Conservation (phyloP, 179 eudicot genomes). For the Gypsophila paniculata region DNA sequence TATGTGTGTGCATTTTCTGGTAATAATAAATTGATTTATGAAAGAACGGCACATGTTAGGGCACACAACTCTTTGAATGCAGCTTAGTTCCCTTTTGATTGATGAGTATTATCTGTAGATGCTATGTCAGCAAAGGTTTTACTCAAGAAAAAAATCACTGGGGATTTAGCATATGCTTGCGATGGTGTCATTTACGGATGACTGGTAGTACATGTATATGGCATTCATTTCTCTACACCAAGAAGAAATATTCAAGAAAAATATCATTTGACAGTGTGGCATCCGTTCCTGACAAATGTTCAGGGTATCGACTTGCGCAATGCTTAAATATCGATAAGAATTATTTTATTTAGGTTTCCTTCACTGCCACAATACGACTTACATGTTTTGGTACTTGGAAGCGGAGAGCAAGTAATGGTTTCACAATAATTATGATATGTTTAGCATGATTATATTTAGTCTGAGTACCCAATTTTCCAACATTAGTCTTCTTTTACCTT, state of each 20-base stretch:
- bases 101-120: not conserved
- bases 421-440: not conserved
- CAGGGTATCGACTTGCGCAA: not conserved
- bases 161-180: no score
- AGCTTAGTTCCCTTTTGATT: not conserved
- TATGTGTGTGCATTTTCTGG: not conserved
- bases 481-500: not conserved
- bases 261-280: not conserved
- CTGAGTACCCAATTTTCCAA: not conserved
- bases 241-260: not conserved
- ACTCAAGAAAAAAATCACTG: not conserved
- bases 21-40: not conserved
- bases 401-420: not conserved
- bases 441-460: slow-evolving; percentile 1
- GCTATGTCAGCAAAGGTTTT: not conserved
- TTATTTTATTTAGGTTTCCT: not conserved
- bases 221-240: not conserved
- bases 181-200: not conserved
- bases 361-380: not conserved
- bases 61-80: not conserved
- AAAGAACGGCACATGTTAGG: not conserved
- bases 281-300: not conserved
- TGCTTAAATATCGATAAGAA: not conserved
- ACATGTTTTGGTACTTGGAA: not conserved
- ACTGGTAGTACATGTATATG: no score